Percentiles rank a stretch among this genome's conserved stretches.
Evolutionary conservation across 1,284 basidiomycete species (phyloP).

Genomic region (Pseudozyma sp.): DNA sequence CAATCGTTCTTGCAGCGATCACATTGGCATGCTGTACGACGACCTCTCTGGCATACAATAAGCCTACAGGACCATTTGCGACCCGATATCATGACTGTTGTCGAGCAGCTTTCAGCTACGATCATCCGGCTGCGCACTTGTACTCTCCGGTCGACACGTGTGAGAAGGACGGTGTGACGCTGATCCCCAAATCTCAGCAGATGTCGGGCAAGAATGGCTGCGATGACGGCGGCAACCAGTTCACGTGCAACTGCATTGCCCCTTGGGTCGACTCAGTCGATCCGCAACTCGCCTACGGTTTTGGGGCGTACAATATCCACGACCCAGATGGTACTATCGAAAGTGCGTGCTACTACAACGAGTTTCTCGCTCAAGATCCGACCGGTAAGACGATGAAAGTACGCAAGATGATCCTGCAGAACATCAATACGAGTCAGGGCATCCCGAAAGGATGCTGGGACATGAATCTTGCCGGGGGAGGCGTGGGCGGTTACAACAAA

Average conservation of each 20-base stretch:
- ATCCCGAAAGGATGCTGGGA: conserved; percentile 31
- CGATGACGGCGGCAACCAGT: conserved; percentile 27
- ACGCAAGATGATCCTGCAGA: conserved; percentile 39
- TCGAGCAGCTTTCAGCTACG: conserved; percentile 11
- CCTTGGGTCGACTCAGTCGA: conserved; percentile 33
- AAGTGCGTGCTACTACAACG: conserved; percentile 27
- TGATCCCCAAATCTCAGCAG: neutral
- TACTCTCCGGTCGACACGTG: conserved; percentile 31
- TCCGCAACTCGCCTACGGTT: conserved; percentile 28
- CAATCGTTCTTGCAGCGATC: conserved; percentile 15
- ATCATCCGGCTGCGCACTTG: neutral
- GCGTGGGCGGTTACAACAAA: conserved; percentile 29
- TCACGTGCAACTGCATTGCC: conserved; percentile 32
- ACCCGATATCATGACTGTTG: conserved; percentile 42
- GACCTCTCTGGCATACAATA: conserved; percentile 5
- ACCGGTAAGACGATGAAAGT: conserved; percentile 35
- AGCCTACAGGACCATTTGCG: conserved; percentile 20
- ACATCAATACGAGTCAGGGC: conserved; percentile 37
- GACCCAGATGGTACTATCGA: conserved; percentile 25
- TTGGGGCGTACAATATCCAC: conserved; percentile 38
- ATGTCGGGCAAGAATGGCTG: conserved; percentile 20
- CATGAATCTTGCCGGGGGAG: conserved; percentile 35
- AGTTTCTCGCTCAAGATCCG: conserved; percentile 26
- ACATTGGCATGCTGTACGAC: conserved; percentile 11
- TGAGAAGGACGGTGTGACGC: conserved; percentile 33